These are phyloP conservation scores for Fagopyrum homotropicum DNA, from an alignment of 148 eudicot species.

Conservation along the genomic window DNA sequence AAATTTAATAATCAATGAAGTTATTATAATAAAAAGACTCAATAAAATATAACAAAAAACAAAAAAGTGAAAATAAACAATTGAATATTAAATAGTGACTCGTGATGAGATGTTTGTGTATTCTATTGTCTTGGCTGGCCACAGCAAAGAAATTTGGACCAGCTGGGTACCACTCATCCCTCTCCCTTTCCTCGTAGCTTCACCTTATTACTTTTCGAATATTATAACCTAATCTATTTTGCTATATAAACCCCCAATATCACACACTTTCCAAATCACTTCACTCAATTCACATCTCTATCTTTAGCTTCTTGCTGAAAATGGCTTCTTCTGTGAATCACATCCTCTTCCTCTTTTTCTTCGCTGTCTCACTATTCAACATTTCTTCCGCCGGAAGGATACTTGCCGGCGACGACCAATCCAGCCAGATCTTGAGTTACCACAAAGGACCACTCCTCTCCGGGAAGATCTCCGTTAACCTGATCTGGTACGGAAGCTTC, in stretches of 20 bases:
- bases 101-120: no score
- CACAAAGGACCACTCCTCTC: slow-evolving; percentile 35
- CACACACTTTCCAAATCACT: neutral
- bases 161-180: neutral
- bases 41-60: no score
- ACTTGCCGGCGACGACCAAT: neutral
- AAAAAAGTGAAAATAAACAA: no score
- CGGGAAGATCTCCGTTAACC: slow-evolving; percentile 33
- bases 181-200: neutral
- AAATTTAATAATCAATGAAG: no score
- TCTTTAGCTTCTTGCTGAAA: neutral
- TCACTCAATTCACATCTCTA: neutral
- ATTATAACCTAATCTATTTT: no score
- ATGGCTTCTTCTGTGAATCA: neutral
- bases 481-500: slow-evolving; percentile 46
- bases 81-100: no score
- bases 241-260: neutral
- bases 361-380: neutral
- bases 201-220: neutral
- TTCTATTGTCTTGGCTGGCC: no score
- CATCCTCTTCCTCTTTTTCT: neutral
- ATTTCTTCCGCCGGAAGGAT: neutral
- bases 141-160: no score
- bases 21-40: no score
- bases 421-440: slow-evolving; percentile 21